A percentile compares a stretch with the other conserved stretches of the same genome.
These are phyloP conservation scores for Alternaria conjuncta DNA, from an alignment of 2,329 filamentous ascomycete species.

Conservation along the genomic window DNA sequence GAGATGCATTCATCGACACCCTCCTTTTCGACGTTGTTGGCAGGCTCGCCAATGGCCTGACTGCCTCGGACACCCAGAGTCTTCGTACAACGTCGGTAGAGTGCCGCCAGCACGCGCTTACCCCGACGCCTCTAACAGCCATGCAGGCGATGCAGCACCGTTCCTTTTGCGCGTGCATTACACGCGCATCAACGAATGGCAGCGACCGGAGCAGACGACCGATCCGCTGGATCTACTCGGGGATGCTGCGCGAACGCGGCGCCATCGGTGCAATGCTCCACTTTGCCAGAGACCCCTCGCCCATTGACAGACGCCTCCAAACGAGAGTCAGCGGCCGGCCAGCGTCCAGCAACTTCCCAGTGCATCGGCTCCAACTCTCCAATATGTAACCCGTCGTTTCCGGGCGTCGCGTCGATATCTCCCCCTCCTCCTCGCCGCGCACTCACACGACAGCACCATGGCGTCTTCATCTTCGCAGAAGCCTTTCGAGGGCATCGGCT, in stretches of 20 bases:
- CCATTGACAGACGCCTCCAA: conserved; percentile 1
- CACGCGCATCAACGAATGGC: conserved; percentile 1
- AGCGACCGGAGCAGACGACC: neutral
- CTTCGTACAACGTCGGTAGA: neutral
- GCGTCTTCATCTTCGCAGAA: conserved; percentile 19
- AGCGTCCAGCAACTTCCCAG: neutral
- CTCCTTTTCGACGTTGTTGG: neutral
- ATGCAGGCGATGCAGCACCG: neutral
- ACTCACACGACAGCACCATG: conserved; percentile 1
- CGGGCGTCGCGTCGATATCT: neutral
- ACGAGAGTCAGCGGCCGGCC: neutral
- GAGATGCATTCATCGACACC: neutral
- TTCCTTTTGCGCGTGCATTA: neutral
- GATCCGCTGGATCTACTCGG: conserved; percentile 11
- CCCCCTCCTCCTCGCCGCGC: neutral
- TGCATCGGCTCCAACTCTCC: neutral
- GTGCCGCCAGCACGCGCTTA: neutral
- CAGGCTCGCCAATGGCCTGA: neutral
- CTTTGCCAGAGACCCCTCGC: neutral
- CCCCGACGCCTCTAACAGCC: neutral
- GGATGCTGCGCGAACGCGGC: conserved; percentile 4
- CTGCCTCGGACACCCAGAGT: neutral
- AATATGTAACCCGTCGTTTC: neutral
- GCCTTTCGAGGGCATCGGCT: conserved; percentile 14
- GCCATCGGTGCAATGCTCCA: conserved; percentile 3